Percentiles rank a stretch among this genome's conserved stretches.
phyloP scores from a whole-genome alignment of 768 basidiomycete species.

The Clitopilus passeckerianus region DNA sequence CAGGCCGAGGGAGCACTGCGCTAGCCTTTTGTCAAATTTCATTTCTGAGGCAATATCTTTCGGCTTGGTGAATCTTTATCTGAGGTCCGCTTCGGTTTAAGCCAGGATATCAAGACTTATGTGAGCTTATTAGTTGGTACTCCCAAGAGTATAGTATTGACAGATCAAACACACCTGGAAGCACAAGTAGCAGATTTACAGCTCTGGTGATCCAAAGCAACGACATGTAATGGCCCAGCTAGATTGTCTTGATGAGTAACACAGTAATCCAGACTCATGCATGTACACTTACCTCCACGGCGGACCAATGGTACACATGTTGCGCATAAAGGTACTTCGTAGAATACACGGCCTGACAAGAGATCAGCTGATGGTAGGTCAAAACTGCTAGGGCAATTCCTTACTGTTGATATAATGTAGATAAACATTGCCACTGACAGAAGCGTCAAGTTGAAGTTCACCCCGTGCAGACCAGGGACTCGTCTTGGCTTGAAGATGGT shows the following conservation, averaged over 20 bases:
- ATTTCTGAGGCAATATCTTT: slow-evolving; percentile 53
- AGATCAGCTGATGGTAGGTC: background rate
- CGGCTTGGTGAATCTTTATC: slow-evolving; percentile 24
- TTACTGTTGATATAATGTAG: slow-evolving; percentile 62
- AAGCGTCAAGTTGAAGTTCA: slow-evolving; percentile 73
- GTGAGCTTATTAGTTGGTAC: background rate
- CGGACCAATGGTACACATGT: slow-evolving; percentile 65
- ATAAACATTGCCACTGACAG: slow-evolving; percentile 60
- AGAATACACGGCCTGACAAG: slow-evolving; percentile 56
- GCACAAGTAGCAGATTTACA: slow-evolving; percentile 56
- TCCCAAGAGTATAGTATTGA: background rate
- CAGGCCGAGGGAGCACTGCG: slow-evolving; percentile 58
- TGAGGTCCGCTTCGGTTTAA: slow-evolving; percentile 47
- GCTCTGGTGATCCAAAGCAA: slow-evolving; percentile 62
- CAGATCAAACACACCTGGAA: slow-evolving; percentile 50
- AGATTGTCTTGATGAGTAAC: slow-evolving; percentile 3
- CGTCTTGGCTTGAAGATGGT: slow-evolving; percentile 62
- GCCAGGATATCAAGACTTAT: slow-evolving; percentile 53
- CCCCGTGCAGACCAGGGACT: slow-evolving; percentile 33
- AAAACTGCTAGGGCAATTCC: slow-evolving; percentile 16
- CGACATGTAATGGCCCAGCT: slow-evolving; percentile 76
- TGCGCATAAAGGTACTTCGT: slow-evolving; percentile 78
- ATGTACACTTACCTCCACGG: slow-evolving; percentile 38
- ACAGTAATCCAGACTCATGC: background rate
- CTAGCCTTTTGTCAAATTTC: slow-evolving; percentile 63